Evolutionary conservation across 2,329 filamentous ascomycete species (phyloP), one percentile per base, ranked within the genome.

Genomic region (Aspergillus luchuensis): DNA sequence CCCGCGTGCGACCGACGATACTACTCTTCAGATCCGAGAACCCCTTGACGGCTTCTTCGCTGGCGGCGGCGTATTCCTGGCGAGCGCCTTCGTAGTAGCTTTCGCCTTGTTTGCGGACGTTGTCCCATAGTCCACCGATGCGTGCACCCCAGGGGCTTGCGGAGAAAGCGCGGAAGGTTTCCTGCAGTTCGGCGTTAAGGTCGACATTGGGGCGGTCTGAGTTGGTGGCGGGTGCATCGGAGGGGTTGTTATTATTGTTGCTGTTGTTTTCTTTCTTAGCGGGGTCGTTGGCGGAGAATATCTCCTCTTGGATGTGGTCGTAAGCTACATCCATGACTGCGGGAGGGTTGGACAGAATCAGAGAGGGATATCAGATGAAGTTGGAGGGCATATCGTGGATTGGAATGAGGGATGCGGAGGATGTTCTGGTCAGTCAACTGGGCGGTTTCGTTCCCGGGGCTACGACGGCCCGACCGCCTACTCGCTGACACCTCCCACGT

Each of bases 161-260:
- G 3, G 92, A 94, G 72, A 99, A 91, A 23, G 93, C 93, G 72
- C 92, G 92, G 82, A 98, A 97, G 6, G 94, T 95, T 78, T 97
- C 92, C 78, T 97, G 92, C 64, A 99, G 85, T 72, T 99, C 95
- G 67, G 87, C 85, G 73, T 96, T 96, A 67, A 99, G 84, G 56
- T 89, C 81, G 68, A 75, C 74, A 67, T 76, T 79, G 62, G 71
- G 71, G 61, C 71, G 68, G 60, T 72, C 66, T 51, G 69, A 58
- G 23, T 69, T 69, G 49, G 73, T 59, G 28, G 68, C 58, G 25
- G 68, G 56, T 38, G 85, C 58, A 79, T 79, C 73, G 50, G 76
- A 76, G 47, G 80, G 78, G 33, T 36, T 36, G 11, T 13, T 36
- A 15, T 36, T 36, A 11, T 36, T 36, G 1, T 36, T 36, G 33